These are phyloP conservation scores for Fraxinus dipetala DNA, from an alignment of 305 asterid species.

Conservation along the genomic window DNA sequence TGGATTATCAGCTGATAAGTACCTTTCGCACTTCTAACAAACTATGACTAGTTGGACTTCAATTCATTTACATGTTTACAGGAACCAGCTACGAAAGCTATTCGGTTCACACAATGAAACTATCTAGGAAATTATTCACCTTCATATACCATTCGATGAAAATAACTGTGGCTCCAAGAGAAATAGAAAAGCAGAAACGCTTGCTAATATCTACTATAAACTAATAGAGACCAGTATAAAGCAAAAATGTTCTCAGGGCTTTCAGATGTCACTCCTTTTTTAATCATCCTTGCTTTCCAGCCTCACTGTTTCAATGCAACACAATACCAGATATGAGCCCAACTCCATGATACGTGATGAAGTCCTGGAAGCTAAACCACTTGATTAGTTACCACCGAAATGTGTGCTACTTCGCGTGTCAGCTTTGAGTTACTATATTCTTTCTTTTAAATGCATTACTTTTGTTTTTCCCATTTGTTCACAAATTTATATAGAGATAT, in stretches of 20 bases:
- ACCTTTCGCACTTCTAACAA: not conserved
- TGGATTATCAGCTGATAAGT: not conserved
- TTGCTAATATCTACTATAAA: not conserved
- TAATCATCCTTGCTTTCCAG: not conserved
- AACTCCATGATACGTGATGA: not conserved
- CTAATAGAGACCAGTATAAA: not conserved
- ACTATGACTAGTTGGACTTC: not conserved
- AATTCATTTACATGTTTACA: not conserved
- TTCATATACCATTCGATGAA: not conserved
- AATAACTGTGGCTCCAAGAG: not conserved
- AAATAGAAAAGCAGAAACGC: not conserved
- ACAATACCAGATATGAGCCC: not conserved
- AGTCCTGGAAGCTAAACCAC: not conserved
- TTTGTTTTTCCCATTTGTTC: not conserved
- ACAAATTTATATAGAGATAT: not conserved
- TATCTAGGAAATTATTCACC: not conserved
- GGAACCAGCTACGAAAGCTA: not conserved
- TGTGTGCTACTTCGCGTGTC: not conserved
- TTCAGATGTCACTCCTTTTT: not conserved
- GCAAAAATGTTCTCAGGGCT: not conserved
- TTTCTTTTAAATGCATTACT: not conserved
- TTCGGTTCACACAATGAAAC: not conserved
- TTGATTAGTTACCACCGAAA: not conserved
- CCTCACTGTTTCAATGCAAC: not conserved
- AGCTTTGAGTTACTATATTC: not conserved